Evolutionary conservation across 2,329 filamentous ascomycete species (phyloP).

Genomic region (Thielaviopsis musarum): DNA sequence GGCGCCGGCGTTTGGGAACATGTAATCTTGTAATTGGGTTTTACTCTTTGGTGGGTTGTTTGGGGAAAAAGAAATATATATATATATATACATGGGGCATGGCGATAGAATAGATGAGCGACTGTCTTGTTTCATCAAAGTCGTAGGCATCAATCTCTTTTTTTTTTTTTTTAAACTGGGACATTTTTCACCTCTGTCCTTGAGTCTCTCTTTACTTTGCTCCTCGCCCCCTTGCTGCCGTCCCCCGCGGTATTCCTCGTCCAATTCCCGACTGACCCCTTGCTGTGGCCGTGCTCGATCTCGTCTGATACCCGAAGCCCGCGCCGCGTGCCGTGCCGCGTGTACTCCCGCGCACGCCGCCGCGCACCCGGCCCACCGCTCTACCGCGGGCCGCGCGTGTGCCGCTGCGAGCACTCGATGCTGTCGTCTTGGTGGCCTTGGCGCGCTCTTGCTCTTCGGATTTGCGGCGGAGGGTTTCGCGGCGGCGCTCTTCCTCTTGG

Average conservation of each 20-base stretch:
- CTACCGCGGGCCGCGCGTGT: conserved; percentile 1
- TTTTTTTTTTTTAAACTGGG: background rate
- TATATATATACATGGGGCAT: no score
- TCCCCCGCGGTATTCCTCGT: conserved; percentile 18
- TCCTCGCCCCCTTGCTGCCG: conserved; percentile 12
- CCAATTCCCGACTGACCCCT: conserved; percentile 21
- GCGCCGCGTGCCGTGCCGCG: conserved; percentile 3
- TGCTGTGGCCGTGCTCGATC: conserved; percentile 16
- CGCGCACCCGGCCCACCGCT: background rate
- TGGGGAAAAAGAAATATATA: no score
- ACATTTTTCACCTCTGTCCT: background rate
- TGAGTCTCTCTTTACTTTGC: background rate
- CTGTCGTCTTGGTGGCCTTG: conserved; percentile 17
- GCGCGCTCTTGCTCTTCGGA: conserved; percentile 43
- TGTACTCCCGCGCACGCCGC: background rate
- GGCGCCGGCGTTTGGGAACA: background rate
- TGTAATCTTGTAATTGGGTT: background rate
- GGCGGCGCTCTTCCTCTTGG: conserved; percentile 60
- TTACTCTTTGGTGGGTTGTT: no score
- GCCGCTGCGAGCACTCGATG: conserved; percentile 16
- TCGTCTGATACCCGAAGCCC: conserved; percentile 16
- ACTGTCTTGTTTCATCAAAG: no score
- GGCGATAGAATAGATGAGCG: no score
- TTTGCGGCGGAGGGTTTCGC: conserved; percentile 50
- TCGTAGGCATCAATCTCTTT: background rate